Evolutionary conservation across 441 rosid genomes (phyloP), one percentile per base, ranked within the genome.

Genomic region (Arabidopsis hybrid): DNA sequence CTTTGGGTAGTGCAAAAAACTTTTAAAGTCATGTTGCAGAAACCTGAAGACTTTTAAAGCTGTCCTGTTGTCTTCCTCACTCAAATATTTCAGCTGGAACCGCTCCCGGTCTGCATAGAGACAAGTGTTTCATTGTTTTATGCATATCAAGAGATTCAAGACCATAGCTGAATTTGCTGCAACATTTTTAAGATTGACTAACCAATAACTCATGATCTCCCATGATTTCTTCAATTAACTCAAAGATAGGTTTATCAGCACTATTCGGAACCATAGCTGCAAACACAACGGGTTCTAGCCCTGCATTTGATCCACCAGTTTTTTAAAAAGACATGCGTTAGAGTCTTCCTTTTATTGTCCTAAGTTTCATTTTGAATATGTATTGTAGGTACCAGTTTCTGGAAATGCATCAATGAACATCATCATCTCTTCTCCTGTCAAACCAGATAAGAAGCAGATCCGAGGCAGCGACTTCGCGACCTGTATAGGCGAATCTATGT

Each of bases 161-260:
- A 47, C 9, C 3, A 26, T 47, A 65, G 51, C 29, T 26, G 29
- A 57, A 12, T 58, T 17, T 60, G 12, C 58, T 52, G 53, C 42
- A 43, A 51, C 38, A 3, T 36, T 18, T 59, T 46, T 8, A 31
- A 9, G 72, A 14, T 72, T 38, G 1, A 65, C 89, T 89, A 71
- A 91, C 97, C 89, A 94, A 53, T 86, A 85, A 82, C 79, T 93
- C 97, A 65, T 93, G 95, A 81, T 93, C 98, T 12, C 91, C 98
- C 89, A 90, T 86, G 67, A 94, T 86, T 75, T 91, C 96, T 53
- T 94, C 93, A 50, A 86, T 83, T 70, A 94, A 67, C 76, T 89
- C 95, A 52, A 67, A 74, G 31, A 94, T 69, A 7, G 85, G 83
- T 82, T 94, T 89, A 55, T 90, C 73, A 29, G 96, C 90, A 57